Base-by-base conservation (phyloP, 2,329 filamentous ascomycete genomes). In the Penicillium sp. region DNA sequence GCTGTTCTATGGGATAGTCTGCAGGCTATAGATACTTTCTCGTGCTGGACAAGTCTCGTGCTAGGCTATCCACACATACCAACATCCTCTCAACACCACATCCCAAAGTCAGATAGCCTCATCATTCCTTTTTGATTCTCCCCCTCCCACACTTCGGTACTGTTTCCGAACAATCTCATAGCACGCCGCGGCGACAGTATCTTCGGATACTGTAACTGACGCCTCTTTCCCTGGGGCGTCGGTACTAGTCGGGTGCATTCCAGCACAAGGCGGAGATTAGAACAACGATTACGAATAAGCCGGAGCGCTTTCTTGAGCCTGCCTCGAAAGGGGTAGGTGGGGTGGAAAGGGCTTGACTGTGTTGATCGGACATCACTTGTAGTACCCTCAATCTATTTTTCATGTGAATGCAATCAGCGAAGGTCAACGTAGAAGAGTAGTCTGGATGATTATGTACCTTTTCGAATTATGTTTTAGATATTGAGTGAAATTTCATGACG, bases 311-410 rank as follows among this genome's bases (percentile, higher is more conserved):
- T 88, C 87, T 93, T 89, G 85, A 91, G 88, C 87, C 87, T 84
- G 83, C 82, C 80, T 86, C 82, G 91, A 96, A 81, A 96, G 90
- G 86, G 83, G 77, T 77, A 80, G 87, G 87, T 90, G 91, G 68
- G 89, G 87, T 97, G 90, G 92, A 89, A 87, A 88, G 85, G 82
- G 92, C 86, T 96, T 97, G 93, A 96, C 92, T 97, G 92, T 91
- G 91, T 87, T 88, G 90, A 85, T 89, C 90, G 83, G 80, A 95
- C 91, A 94, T 85, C 48, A 43, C 61, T 60, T 49, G 60, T 58
- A 54, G 19, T 25, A 43, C 28, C 53, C 33, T 37, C 57, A 45
- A 46, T 40, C 35, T 46, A 33, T 28, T 1, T 13, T 16, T 43
- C 22, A 16, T 25, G 6, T 38, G n/a, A 6, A 28, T n/a, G 13